Conservation (phyloP, 768 basidiomycete genomes). For the Termitomyces sp. region DNA sequence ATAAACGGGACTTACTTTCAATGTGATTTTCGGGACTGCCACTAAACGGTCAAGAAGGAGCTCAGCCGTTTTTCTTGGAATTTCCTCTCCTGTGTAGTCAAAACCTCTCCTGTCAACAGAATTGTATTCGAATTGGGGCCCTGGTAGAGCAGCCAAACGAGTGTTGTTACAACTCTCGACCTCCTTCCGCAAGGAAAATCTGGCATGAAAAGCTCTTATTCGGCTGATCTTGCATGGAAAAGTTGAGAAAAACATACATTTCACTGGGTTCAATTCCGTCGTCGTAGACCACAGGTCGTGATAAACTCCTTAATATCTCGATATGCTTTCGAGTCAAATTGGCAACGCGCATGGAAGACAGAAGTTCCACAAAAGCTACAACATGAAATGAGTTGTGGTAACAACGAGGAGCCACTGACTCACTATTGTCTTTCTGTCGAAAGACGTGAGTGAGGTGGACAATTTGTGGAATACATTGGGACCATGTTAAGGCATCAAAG, state of each 20-base stretch:
- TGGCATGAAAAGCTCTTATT: conserved; percentile 19
- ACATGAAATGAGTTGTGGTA: not conserved
- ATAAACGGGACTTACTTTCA: conserved; percentile 38
- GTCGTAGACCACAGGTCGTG: conserved; percentile 53
- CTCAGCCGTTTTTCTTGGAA: conserved; percentile 25
- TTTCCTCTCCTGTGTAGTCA: conserved; percentile 31
- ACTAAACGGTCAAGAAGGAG: conserved; percentile 44
- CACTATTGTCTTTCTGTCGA: conserved; percentile 62
- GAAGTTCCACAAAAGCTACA: conserved; percentile 76
- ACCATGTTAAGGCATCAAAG: conserved; percentile 67
- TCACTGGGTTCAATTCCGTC: conserved; percentile 82
- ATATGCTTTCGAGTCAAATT: conserved; percentile 52
- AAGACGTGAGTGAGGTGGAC: conserved; percentile 62
- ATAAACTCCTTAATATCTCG: conserved; percentile 47
- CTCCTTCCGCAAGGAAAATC: conserved; percentile 74
- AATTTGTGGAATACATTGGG: conserved; percentile 42
- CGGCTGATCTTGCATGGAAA: not conserved
- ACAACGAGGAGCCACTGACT: conserved; percentile 4
- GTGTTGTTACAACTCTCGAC: conserved; percentile 72
- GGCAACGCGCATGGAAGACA: conserved; percentile 87
- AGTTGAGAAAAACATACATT: conserved; percentile 42
- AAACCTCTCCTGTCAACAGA: conserved; percentile 44
- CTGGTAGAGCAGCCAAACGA: conserved; percentile 49
- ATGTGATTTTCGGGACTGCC: conserved; percentile 40
- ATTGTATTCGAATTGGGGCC: conserved; percentile 27